These are phyloP conservation scores for Stemphylium lycopersici DNA, from an alignment of 2,329 filamentous ascomycete genomes.

Conservation along the genomic window DNA sequence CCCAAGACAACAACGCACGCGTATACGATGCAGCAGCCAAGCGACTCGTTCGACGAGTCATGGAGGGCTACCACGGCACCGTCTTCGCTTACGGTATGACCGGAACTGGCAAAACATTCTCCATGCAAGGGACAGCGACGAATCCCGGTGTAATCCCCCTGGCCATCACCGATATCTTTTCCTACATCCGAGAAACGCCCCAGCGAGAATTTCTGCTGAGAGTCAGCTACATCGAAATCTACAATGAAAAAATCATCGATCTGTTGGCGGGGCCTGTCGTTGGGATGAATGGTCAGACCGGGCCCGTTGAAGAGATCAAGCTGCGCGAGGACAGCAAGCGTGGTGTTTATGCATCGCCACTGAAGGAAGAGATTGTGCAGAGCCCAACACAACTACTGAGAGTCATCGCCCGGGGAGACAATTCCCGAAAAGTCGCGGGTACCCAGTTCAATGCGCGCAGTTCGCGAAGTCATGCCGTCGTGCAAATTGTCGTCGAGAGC, in stretches of 20 bases:
- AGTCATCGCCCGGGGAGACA: constrained; percentile 92
- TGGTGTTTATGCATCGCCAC: constrained; percentile 91
- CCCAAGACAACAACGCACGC: constrained; percentile 89
- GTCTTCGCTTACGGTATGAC: constrained; percentile 99
- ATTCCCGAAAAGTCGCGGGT: constrained; percentile 86
- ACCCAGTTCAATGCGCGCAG: constrained; percentile 97
- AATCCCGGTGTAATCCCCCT: constrained; percentile 96
- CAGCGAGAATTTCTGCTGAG: constrained; percentile 91
- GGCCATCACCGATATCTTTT: constrained; percentile 98
- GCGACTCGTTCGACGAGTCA: constrained; percentile 90
- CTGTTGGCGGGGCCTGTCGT: constrained; percentile 76
- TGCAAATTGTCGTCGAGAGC: constrained; percentile 98
- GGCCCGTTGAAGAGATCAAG: constrained; percentile 89
- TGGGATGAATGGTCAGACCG: constrained; percentile 55
- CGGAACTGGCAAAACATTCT: constrained; percentile 97
- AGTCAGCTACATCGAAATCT: constrained; percentile 98
- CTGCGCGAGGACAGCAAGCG: constrained; percentile 94
- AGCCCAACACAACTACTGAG: constrained; percentile 93
- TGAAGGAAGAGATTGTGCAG: constrained; percentile 98
- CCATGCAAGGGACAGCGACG: constrained; percentile 96
- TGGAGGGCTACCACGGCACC: constrained; percentile 98
- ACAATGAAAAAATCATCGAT: constrained; percentile 97
- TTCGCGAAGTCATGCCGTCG: constrained; percentile 96
- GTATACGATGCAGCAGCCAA: constrained; percentile 96
- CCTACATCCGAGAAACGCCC: constrained; percentile 96